Conservation (phyloP, 331 rosid genomes). For the Acacia pycnantha region DNA sequence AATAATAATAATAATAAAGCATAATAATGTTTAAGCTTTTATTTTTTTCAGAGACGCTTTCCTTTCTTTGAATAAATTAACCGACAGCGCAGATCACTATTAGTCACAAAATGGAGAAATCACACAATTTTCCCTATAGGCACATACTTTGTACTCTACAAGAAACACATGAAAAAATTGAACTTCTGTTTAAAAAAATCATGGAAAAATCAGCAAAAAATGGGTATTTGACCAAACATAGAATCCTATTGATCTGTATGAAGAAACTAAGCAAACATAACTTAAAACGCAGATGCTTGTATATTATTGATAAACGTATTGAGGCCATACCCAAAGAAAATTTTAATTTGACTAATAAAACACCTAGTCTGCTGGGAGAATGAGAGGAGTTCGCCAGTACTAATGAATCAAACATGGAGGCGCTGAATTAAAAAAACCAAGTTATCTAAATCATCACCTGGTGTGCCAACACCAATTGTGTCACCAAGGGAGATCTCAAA, state of each 20-base stretch:
- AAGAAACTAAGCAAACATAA: neutral
- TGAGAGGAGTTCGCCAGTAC: neutral
- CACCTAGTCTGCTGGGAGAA: neutral
- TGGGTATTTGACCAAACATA: neutral
- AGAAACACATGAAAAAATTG: too few species aligned
- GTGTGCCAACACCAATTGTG: conserved; percentile 88
- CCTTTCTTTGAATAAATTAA: too few species aligned
- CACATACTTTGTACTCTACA: too few species aligned
- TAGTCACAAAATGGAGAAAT: neutral
- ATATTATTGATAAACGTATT: neutral
- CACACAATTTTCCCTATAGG: neutral
- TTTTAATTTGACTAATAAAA: conserved; percentile 16
- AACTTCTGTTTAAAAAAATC: neutral
- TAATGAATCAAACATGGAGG: neutral
- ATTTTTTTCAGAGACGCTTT: too few species aligned
- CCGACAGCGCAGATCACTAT: too few species aligned
- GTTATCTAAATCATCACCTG: conserved; percentile 50
- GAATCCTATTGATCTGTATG: neutral
- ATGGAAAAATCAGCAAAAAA: neutral
- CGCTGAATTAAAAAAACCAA: neutral
- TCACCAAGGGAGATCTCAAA: conserved; percentile 91
- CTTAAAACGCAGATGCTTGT: neutral
- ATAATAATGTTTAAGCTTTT: too few species aligned
- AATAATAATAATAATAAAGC: too few species aligned
- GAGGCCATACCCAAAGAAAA: neutral